These are phyloP conservation scores for Leccinum angustisporum DNA, from an alignment of 1,284 basidiomycete genomes.

Conservation along the genomic window DNA sequence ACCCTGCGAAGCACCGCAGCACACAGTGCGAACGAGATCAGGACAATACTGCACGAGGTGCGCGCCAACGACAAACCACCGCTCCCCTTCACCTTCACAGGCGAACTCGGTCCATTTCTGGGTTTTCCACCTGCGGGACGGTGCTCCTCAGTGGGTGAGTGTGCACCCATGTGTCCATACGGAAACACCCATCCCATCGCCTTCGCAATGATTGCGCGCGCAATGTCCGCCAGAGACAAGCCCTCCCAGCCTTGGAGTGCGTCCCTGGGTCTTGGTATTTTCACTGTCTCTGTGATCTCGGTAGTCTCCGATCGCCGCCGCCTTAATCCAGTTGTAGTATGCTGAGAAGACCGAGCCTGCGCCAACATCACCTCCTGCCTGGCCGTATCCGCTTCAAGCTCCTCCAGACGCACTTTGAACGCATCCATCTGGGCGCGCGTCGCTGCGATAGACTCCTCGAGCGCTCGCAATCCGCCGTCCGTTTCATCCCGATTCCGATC, in stretches of 20 bases:
- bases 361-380: constrained; percentile 16
- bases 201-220: constrained; percentile 18
- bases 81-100: constrained; percentile 6
- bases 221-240: constrained; percentile 13
- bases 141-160: not conserved
- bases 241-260: not conserved
- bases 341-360: not conserved
- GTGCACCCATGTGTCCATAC: constrained; percentile 8
- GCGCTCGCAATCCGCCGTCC: constrained; percentile 12
- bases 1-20: constrained; percentile 27
- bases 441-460: constrained; percentile 25
- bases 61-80: constrained; percentile 7
- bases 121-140: not conserved
- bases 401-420: constrained; percentile 28
- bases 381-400: constrained; percentile 24
- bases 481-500: constrained; percentile 5
- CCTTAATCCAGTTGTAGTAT: not conserved
- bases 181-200: constrained; percentile 31
- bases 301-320: constrained; percentile 2
- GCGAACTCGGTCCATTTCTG: constrained; percentile 1
- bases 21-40: constrained; percentile 32
- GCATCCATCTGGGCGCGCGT: constrained; percentile 28
- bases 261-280: not conserved
- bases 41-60: constrained; percentile 26
- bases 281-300: not conserved